Conservation (phyloP, 176 grass and related monocot species). For the Phoenix roebelenii region DNA sequence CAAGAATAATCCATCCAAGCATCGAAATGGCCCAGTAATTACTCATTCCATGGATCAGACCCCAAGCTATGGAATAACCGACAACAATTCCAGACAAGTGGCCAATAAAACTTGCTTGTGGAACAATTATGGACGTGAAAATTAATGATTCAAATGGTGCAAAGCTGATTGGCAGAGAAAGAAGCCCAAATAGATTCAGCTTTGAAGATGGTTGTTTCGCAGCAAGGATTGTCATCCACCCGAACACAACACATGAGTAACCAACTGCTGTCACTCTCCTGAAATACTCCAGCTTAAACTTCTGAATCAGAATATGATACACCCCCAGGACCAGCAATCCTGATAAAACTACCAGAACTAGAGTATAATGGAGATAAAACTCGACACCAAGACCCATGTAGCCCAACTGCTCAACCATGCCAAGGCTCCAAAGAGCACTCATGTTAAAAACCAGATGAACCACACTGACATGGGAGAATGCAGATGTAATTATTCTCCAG, state of each 20-base stretch:
- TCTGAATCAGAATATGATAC: conserved; percentile 76
- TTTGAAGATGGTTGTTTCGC: conserved; percentile 84
- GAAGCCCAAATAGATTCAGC: conserved; percentile 79
- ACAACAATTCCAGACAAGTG: conserved; percentile 82
- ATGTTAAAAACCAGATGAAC: conserved; percentile 95
- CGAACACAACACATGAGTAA: conserved; percentile 92
- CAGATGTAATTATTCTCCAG: conserved; percentile 81
- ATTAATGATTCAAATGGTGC: conserved; percentile 91
- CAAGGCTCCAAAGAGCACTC: conserved; percentile 95
- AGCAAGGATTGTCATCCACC: conserved; percentile 97
- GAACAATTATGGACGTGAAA: conserved; percentile 96
- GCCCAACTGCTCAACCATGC: conserved; percentile 58
- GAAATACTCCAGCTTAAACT: conserved; percentile 90
- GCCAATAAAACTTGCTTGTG: conserved; percentile 92
- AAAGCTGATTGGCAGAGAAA: conserved; percentile 89
- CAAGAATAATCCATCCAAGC: conserved; percentile 69
- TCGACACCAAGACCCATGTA: conserved; percentile 59
- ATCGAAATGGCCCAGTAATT: conserved; percentile 93
- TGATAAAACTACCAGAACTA: conserved; percentile 69
- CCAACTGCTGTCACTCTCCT: conserved; percentile 78
- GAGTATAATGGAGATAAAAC: conserved; percentile 87
- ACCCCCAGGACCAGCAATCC: conserved; percentile 61
- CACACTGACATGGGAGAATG: conserved; percentile 90
- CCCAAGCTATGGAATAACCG: conserved; percentile 86
- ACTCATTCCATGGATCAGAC: conserved; percentile 88